Conservation (phyloP, 176 grass and related monocot genomes). For the Sorghum bicolor region DNA sequence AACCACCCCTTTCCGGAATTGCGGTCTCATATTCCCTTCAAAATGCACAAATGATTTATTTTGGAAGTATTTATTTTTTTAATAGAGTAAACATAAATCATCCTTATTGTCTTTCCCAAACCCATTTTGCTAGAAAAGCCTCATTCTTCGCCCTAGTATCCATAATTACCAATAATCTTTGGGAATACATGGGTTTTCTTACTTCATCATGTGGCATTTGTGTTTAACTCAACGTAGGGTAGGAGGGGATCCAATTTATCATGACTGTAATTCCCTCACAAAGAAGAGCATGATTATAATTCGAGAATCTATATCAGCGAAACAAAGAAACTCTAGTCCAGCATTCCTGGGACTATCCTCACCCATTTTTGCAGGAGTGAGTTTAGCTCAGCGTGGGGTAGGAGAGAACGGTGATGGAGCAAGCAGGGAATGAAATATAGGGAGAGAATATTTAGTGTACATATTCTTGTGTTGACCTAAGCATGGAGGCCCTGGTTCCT, state of each 20-base stretch:
- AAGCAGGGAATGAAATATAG: neutral
- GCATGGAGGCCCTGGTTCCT: neutral
- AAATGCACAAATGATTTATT: neutral
- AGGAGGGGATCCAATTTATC: neutral
- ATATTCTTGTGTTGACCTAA: conserved; percentile 35
- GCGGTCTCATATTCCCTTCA: neutral
- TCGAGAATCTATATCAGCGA: neutral
- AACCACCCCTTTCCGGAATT: neutral
- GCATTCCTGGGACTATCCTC: no score
- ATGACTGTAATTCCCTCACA: neutral
- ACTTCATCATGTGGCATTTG: neutral
- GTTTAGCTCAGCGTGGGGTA: neutral
- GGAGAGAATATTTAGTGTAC: conserved; percentile 23
- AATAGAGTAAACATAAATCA: neutral
- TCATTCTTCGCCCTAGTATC: neutral
- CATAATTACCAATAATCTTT: neutral
- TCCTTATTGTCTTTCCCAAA: neutral
- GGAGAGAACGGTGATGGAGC: neutral
- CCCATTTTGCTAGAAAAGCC: neutral
- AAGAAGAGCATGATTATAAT: neutral
- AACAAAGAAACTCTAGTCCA: neutral
- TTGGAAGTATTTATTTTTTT: neutral
- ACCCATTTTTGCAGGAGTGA: neutral
- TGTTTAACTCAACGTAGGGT: neutral
- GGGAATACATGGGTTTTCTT: no score